Conservation (phyloP, 371 early-diverging fungal species). For the Rhizopus arrhizus region DNA sequence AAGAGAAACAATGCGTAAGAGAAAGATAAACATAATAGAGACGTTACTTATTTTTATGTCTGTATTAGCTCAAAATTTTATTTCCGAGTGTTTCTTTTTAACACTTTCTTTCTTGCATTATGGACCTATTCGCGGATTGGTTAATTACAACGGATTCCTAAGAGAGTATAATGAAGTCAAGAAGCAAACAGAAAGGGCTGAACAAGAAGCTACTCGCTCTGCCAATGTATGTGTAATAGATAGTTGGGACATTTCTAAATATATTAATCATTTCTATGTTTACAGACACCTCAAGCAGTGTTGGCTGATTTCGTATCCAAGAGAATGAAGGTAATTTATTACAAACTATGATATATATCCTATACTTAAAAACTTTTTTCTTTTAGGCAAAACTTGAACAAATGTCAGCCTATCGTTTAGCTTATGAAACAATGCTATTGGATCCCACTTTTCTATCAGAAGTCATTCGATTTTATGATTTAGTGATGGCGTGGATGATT, state of each 20-base stretch:
- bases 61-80: slow-evolving; percentile 67
- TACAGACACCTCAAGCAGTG: slow-evolving; percentile 43
- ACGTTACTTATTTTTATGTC: not conserved
- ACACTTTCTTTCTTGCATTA: slow-evolving; percentile 79
- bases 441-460: slow-evolving; percentile 67
- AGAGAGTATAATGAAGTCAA: slow-evolving; percentile 70
- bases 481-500: slow-evolving; percentile 82
- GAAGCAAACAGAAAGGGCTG: slow-evolving; percentile 54
- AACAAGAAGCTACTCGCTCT: slow-evolving; percentile 49
- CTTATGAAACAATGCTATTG: slow-evolving; percentile 77
- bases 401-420: slow-evolving; percentile 67
- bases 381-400: slow-evolving; percentile 49
- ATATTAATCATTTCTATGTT: not conserved
- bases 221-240: slow-evolving; percentile 38
- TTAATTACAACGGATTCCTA: slow-evolving; percentile 66
- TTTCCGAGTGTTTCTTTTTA: slow-evolving; percentile 86
- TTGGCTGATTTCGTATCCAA: slow-evolving; percentile 59
- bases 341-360: not conserved
- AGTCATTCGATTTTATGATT: slow-evolving; percentile 74
- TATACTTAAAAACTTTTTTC: not conserved
- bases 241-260: not conserved
- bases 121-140: slow-evolving; percentile 74
- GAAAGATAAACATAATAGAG: not conserved
- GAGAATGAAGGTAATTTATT: slow-evolving; percentile 48
- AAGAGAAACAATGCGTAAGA: slow-evolving; percentile 24